Conservation (phyloP, 768 basidiomycete species). For the Gautieria morchelliformis region DNA sequence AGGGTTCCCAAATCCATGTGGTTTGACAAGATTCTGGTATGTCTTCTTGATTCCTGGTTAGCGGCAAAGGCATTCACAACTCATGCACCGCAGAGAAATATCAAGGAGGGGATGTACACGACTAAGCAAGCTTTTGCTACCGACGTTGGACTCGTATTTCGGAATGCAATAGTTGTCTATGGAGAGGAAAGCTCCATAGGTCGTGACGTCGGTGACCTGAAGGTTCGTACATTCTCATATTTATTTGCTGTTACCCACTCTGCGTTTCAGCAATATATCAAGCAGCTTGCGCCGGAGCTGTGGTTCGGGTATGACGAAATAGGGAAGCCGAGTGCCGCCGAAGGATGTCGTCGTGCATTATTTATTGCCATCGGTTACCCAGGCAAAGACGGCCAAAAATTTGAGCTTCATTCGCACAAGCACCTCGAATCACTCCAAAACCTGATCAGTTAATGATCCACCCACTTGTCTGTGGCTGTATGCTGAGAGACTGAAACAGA, state of each 20-base stretch:
- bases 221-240: neutral
- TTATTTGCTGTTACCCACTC: neutral
- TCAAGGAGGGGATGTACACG: neutral
- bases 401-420: too few species aligned
- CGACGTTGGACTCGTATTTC: neutral
- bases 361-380: too few species aligned
- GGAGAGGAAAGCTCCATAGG: neutral
- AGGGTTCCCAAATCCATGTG: neutral
- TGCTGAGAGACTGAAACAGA: too few species aligned
- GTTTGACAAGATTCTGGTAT: neutral
- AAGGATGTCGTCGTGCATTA: too few species aligned
- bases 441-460: too few species aligned
- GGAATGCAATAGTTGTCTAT: neutral
- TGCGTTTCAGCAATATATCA: neutral
- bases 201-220: neutral
- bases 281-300: too few species aligned
- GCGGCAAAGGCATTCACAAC: neutral
- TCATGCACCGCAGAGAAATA: neutral
- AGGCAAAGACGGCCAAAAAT: too few species aligned
- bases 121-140: neutral
- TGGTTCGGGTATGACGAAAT: too few species aligned
- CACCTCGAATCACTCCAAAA: too few species aligned
- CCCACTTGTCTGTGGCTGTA: too few species aligned
- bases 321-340: too few species aligned
- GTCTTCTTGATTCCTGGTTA: neutral